Evolutionary conservation across 1,139 yeast genomes (phyloP).

Genomic region (Torulaspora globosa): DNA sequence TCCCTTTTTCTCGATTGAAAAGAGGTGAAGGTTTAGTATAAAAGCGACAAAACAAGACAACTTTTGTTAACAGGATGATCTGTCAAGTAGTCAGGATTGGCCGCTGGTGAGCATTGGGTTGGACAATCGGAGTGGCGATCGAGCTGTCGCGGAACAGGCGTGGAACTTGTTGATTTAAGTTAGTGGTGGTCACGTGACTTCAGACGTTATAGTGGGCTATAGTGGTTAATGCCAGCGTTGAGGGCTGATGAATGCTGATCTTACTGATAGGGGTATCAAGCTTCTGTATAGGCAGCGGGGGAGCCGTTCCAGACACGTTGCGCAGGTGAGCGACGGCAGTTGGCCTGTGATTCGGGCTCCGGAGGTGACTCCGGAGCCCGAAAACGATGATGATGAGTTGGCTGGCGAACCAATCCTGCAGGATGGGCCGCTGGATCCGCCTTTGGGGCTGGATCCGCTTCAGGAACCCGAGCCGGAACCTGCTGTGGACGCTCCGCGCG

Average conservation of each 20-base stretch:
- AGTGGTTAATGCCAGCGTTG: no score
- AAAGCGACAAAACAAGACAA: neutral
- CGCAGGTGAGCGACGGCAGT: conserved; percentile 17
- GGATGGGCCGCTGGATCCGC: conserved; percentile 1
- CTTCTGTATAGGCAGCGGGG: conserved; percentile 32
- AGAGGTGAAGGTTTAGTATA: neutral
- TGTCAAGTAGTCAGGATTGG: no score
- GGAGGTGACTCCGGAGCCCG: conserved; percentile 2
- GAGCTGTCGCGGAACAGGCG: no score
- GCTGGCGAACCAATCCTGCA: neutral
- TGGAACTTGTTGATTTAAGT: no score
- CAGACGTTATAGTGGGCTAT: no score
- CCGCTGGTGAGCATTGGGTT: no score
- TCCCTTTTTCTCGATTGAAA: conserved; percentile 6
- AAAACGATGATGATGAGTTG: neutral
- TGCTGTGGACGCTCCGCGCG: neutral
- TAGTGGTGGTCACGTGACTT: no score
- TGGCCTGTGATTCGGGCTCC: conserved; percentile 21
- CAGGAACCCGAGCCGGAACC: conserved; percentile 1
- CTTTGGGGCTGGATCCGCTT: neutral
- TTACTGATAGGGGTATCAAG: conserved; percentile 25
- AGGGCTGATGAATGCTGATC: conserved; percentile 18
- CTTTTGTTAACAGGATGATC: neutral
- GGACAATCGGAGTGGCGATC: no score
- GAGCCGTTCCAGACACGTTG: conserved; percentile 27